Evolutionary conservation across 345 rosid genomes (phyloP).

Genomic region (Bruguiera gymnorhiza): DNA sequence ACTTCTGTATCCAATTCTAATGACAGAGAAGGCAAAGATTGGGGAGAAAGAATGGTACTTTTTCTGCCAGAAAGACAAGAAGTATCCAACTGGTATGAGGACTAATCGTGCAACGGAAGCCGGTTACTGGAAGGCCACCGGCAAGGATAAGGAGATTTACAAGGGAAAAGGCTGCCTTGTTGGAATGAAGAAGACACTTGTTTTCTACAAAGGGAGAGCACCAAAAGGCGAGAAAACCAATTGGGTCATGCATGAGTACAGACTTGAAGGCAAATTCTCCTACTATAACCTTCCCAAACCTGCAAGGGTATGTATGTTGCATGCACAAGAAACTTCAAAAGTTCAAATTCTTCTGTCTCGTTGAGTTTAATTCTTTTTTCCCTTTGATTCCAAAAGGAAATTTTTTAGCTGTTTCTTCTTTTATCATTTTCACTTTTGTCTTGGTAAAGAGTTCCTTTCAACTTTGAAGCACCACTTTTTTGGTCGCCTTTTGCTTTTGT

Average conservation of each 20-base stretch:
- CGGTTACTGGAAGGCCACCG: constrained; percentile 99
- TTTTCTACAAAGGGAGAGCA: constrained; percentile 91
- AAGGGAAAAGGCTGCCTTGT: constrained; percentile 63
- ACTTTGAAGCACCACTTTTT: constrained; percentile 1
- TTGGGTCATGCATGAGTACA: constrained; percentile 97
- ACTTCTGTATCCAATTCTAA: constrained; percentile 5
- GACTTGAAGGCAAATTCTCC: constrained; percentile 82
- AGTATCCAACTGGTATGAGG: constrained; percentile 97
- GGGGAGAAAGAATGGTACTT: constrained; percentile 95
- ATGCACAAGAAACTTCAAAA: not conserved
- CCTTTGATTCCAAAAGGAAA: constrained; percentile 1
- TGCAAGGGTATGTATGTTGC: constrained; percentile 51
- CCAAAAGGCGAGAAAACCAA: constrained; percentile 93
- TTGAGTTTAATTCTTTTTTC: not conserved
- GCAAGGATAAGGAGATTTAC: constrained; percentile 84
- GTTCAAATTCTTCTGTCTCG: not conserved
- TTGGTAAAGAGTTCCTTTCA: constrained; percentile 41
- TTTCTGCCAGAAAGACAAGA: constrained; percentile 85
- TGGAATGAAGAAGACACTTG: constrained; percentile 99
- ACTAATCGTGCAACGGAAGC: constrained; percentile 89
- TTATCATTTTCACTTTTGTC: constrained; percentile 20
- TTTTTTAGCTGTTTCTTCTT: constrained; percentile 1
- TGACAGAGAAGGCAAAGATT: constrained; percentile 82
- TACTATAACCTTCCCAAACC: constrained; percentile 61
- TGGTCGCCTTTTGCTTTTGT: constrained; percentile 24